Conservation (phyloP, 768 basidiomycete species). For the Ramaria sp. region DNA sequence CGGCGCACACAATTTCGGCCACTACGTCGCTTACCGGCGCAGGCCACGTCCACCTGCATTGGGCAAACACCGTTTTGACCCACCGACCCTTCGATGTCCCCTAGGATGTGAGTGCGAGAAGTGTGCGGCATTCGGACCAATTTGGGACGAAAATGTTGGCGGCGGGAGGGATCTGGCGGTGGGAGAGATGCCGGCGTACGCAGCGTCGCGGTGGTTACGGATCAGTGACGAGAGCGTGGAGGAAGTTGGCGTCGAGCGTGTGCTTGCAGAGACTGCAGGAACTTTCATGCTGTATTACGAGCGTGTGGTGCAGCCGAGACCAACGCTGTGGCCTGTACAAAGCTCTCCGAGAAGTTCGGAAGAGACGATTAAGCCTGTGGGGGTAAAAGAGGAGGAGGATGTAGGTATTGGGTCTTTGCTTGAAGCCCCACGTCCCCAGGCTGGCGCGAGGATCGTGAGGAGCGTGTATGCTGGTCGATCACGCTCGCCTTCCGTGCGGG, state of each 20-base stretch:
- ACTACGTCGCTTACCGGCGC: slow-evolving; percentile 86
- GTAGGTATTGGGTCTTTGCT: neutral
- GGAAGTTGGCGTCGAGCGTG: slow-evolving; percentile 64
- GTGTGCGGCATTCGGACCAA: slow-evolving; percentile 37
- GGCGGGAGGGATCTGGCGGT: slow-evolving; percentile 19
- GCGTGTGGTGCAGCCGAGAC: slow-evolving; percentile 30
- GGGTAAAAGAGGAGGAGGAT: neutral
- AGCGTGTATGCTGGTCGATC: slow-evolving; percentile 2
- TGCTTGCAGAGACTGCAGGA: slow-evolving; percentile 63
- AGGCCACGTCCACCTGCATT: slow-evolving; percentile 48
- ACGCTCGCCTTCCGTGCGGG: neutral
- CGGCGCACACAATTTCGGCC: slow-evolving; percentile 87
- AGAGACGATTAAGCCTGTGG: slow-evolving; percentile 49
- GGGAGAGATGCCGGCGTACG: slow-evolving; percentile 28
- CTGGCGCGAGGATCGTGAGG: neutral
- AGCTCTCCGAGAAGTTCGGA: slow-evolving; percentile 39
- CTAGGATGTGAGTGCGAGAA: slow-evolving; percentile 36
- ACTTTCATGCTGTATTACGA: slow-evolving; percentile 96
- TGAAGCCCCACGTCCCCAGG: neutral
- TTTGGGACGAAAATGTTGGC: slow-evolving; percentile 42
- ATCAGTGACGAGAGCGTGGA: slow-evolving; percentile 78
- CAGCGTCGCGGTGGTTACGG: slow-evolving; percentile 55
- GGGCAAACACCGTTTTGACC: slow-evolving; percentile 27
- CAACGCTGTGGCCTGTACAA: slow-evolving; percentile 21
- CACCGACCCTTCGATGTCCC: slow-evolving; percentile 29